phyloP scores from a whole-genome alignment of 352 stramenopile species.

The Pythium brachiatum region DNA sequence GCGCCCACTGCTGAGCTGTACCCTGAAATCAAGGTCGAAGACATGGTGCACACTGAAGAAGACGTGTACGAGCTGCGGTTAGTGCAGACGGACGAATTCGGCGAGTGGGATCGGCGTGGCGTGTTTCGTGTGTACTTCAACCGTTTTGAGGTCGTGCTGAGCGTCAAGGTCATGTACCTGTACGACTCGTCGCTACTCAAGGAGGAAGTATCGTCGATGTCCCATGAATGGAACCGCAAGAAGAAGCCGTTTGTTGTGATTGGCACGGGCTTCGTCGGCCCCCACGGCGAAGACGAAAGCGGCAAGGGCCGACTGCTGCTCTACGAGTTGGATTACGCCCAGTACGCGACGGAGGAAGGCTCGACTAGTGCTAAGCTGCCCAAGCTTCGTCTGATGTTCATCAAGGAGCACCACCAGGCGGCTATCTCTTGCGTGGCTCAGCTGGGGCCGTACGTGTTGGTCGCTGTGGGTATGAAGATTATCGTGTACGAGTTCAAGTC shows the following conservation, averaged over 20 bases:
- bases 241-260: slow-evolving; percentile 83
- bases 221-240: slow-evolving; percentile 70
- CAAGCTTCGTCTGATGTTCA: slow-evolving; percentile 79
- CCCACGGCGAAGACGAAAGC: slow-evolving; percentile 85
- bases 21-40: slow-evolving; percentile 54
- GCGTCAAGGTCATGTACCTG: slow-evolving; percentile 83
- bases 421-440: slow-evolving; percentile 77
- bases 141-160: slow-evolving; percentile 82
- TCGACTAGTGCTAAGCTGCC: slow-evolving; percentile 74
- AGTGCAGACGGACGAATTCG: slow-evolving; percentile 78
- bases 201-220: slow-evolving; percentile 61
- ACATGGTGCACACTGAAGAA: slow-evolving; percentile 71
- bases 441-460: slow-evolving; percentile 80
- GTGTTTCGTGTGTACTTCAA: slow-evolving; percentile 87
- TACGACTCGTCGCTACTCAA: slow-evolving; percentile 82
- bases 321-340: slow-evolving; percentile 87
- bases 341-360: slow-evolving; percentile 78
- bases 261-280: slow-evolving; percentile 78
- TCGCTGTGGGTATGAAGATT: slow-evolving; percentile 81
- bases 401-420: slow-evolving; percentile 84
- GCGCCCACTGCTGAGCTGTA: slow-evolving; percentile 80
- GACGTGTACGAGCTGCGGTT: slow-evolving; percentile 83
- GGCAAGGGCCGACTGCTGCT: slow-evolving; percentile 77
- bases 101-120: slow-evolving; percentile 65
- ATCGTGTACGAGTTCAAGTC: slow-evolving; percentile 91